Evolutionary conservation across 306 rosid genomes (phyloP).

Genomic region (Gleditsia sinensis): DNA sequence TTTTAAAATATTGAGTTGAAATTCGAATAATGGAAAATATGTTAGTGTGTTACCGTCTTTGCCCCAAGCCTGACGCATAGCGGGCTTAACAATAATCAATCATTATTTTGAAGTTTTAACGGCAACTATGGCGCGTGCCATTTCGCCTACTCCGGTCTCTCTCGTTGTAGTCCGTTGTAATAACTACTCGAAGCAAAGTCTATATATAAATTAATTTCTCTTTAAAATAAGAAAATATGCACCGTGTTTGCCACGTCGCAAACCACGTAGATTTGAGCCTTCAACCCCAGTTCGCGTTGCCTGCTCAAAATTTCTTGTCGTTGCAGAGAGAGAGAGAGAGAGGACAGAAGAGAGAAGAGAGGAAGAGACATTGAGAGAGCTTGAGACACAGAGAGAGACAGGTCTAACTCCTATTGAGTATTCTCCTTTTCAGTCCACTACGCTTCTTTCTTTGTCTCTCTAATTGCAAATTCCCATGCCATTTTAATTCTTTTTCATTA

Average conservation of each 20-base stretch:
- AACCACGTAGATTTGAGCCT: conserved; percentile 29
- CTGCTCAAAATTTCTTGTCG: conserved; percentile 31
- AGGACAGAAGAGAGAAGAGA: conserved; percentile 23
- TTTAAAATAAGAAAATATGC: not conserved
- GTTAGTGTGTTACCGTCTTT: no score
- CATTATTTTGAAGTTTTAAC: no score
- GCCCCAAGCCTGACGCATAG: no score
- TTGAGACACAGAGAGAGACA: conserved; percentile 30
- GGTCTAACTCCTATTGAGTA: conserved; percentile 32
- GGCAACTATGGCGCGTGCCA: no score
- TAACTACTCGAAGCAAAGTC: no score
- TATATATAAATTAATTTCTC: no score
- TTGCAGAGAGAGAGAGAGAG: conserved; percentile 25
- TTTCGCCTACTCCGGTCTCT: no score
- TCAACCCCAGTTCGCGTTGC: conserved; percentile 6
- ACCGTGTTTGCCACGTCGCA: conserved; percentile 21
- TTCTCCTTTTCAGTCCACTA: conserved; percentile 60
- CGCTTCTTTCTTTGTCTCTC: conserved; percentile 37
- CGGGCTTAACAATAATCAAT: no score
- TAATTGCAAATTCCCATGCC: not conserved
- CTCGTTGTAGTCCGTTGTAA: no score
- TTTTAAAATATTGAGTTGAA: no score
- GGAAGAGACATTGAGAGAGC: conserved; percentile 23
- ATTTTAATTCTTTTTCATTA: not conserved
- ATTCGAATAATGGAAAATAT: no score